Evolutionary conservation across 805 yeast species (phyloP).

Genomic region (Jamesozyma hellenica): DNA sequence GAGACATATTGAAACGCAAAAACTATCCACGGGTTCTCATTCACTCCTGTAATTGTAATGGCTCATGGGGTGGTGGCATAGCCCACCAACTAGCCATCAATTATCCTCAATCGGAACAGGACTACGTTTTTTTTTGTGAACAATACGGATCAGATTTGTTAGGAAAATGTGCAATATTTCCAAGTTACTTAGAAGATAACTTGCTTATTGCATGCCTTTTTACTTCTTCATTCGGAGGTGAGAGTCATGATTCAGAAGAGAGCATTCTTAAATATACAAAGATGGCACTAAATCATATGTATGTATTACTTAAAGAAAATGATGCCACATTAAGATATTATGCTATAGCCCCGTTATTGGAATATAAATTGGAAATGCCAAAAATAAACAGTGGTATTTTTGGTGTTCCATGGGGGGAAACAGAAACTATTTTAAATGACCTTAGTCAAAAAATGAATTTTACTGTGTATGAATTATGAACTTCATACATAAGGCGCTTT

Average conservation of each 20-base stretch:
- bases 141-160: constrained; percentile 24
- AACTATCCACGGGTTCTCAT: constrained; percentile 41
- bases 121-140: constrained; percentile 31
- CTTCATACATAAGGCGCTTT: too few species aligned
- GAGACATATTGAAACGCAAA: constrained; percentile 11
- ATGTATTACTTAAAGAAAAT: background rate
- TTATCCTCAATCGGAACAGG: constrained; percentile 48
- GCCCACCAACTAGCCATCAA: constrained; percentile 46
- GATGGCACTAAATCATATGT: constrained; percentile 39
- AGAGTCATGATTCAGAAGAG: constrained; percentile 31
- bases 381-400: constrained; percentile 74
- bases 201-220: constrained; percentile 55
- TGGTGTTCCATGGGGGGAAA: constrained; percentile 66
- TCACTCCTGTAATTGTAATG: constrained; percentile 73
- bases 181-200: constrained; percentile 14
- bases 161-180: constrained; percentile 35
- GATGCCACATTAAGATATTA: constrained; percentile 4
- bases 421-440: constrained; percentile 42
- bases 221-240: constrained; percentile 50
- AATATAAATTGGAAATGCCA: constrained; percentile 47
- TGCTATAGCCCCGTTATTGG: constrained; percentile 4
- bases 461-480: constrained; percentile 26
- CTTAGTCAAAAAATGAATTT: constrained; percentile 7
- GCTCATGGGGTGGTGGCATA: constrained; percentile 80
- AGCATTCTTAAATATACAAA: constrained; percentile 45